These are phyloP conservation scores for Fusarium caatingaense DNA, from an alignment of 2,329 filamentous ascomycete genomes.

Conservation along the genomic window DNA sequence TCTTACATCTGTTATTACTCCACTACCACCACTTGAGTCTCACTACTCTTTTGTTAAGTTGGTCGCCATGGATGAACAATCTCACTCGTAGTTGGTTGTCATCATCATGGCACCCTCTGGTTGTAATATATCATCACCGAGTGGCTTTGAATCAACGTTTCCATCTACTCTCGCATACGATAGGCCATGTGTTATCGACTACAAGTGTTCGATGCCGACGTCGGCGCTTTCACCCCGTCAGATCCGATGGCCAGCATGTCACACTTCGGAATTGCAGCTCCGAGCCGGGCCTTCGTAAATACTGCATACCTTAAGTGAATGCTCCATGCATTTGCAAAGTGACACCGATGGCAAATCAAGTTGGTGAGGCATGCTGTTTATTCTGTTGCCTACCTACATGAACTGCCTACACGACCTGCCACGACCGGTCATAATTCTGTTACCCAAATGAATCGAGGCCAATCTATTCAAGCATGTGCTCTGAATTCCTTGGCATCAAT, in stretches of 20 bases:
- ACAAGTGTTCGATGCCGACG: background rate
- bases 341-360: background rate
- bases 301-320: background rate
- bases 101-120: constrained; percentile 3
- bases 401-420: background rate
- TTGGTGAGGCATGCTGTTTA: background rate
- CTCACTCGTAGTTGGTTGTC: background rate
- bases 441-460: background rate
- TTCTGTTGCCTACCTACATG: background rate
- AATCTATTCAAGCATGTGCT: background rate
- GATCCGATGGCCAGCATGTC: background rate
- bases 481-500: background rate
- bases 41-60: background rate
- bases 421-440: background rate
- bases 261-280: constrained; percentile 16
- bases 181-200: background rate
- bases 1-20: background rate
- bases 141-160: background rate
- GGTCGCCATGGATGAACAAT: background rate
- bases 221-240: background rate
- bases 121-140: background rate
- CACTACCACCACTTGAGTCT: background rate
- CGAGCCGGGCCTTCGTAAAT: constrained; percentile 7
- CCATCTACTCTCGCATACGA: background rate
- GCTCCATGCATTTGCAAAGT: background rate